phyloP scores from a whole-genome alignment of 495 filamentous ascomycete genomes.

The Talaromyces nanjingensis region DNA sequence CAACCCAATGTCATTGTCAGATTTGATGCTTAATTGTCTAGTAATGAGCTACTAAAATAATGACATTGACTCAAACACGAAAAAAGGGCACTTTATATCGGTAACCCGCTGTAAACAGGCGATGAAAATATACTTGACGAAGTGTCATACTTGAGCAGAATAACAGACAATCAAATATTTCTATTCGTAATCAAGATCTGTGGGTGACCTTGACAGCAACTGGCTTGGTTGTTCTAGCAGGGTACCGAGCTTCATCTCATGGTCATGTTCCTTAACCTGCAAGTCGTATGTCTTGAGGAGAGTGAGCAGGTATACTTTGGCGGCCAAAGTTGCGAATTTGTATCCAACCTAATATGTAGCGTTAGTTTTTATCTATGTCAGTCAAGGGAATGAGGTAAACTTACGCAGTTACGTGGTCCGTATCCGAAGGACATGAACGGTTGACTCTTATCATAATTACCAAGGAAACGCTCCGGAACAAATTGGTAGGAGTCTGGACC shows the following conservation, averaged over 20 bases:
- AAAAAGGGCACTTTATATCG: too few species aligned
- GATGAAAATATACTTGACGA: too few species aligned
- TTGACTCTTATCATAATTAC: constrained; percentile 13
- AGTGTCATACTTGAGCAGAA: background rate
- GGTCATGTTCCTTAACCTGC: constrained; percentile 16
- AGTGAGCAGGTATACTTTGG: constrained; percentile 14
- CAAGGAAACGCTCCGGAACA: constrained; percentile 14
- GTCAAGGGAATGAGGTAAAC: constrained; percentile 4
- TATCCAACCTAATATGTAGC: background rate
- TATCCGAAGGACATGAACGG: constrained; percentile 17
- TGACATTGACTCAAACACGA: too few species aligned
- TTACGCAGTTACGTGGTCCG: constrained; percentile 18
- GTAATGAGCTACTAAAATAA: too few species aligned
- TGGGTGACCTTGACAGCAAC: constrained; percentile 15
- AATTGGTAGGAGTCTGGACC: constrained; percentile 12
- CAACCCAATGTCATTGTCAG: too few species aligned
- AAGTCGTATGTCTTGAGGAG: constrained; percentile 13
- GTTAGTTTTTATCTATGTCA: background rate
- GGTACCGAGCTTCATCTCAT: constrained; percentile 13
- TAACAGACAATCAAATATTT: background rate
- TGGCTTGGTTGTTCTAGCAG: constrained; percentile 15
- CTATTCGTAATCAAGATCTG: background rate
- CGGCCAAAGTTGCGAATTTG: constrained; percentile 13
- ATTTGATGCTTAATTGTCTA: too few species aligned
- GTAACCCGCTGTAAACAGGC: too few species aligned